These are phyloP conservation scores for Aegle marmelos DNA, from an alignment of 345 rosid species.

Conservation along the genomic window DNA sequence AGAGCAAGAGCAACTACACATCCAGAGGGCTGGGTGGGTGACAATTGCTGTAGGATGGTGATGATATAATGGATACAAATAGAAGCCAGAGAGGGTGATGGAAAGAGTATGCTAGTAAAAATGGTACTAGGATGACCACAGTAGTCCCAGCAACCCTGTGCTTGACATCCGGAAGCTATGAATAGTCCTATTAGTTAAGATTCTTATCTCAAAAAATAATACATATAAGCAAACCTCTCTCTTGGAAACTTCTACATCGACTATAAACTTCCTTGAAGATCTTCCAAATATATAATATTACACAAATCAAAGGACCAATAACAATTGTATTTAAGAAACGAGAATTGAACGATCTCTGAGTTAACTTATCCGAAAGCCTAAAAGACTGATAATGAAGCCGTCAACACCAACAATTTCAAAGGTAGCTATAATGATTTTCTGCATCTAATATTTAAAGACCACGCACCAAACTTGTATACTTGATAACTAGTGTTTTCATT, in stretches of 20 bases:
- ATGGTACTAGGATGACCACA: background rate
- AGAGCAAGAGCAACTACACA: background rate
- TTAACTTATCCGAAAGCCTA: no score
- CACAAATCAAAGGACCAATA: background rate
- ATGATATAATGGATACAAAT: no score
- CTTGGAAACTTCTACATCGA: background rate
- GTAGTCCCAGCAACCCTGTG: background rate
- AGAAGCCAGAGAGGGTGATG: background rate
- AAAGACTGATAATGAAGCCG: background rate
- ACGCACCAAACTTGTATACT: background rate
- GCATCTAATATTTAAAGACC: background rate
- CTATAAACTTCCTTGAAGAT: no score
- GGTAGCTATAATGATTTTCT: background rate
- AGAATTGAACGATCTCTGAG: background rate
- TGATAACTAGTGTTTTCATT: background rate
- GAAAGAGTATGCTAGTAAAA: background rate
- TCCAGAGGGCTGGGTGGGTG: background rate
- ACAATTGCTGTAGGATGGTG: background rate
- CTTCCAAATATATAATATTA: background rate
- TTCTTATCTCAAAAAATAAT: background rate
- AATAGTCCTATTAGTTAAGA: no score
- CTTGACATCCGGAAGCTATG: background rate
- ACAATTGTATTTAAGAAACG: background rate
- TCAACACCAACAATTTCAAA: background rate
- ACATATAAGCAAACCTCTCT: background rate